Evolutionary conservation across 2,329 filamentous ascomycete genomes (phyloP).

Genomic region (Trichoderma brevicompactum): DNA sequence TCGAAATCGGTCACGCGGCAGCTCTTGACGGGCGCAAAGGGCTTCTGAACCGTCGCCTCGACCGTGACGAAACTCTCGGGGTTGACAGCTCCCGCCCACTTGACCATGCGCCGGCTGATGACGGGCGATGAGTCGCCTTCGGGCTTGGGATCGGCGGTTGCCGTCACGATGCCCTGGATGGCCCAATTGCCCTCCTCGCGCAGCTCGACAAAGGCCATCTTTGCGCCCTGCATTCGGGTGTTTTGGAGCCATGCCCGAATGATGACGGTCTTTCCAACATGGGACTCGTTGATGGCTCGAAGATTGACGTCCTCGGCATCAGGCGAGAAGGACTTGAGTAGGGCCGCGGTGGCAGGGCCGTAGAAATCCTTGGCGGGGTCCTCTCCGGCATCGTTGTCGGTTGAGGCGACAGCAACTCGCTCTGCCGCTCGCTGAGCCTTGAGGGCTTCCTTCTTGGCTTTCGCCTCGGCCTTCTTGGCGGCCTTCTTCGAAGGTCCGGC

Average conservation of each 20-base stretch:
- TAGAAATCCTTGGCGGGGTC: constrained; percentile 79
- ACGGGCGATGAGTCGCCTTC: constrained; percentile 8
- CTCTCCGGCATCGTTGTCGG: constrained; percentile 67
- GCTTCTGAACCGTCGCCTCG: constrained; percentile 79
- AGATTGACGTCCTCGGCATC: constrained; percentile 64
- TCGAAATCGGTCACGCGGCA: constrained; percentile 79
- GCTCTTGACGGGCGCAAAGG: constrained; percentile 86
- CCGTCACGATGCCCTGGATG: constrained; percentile 76
- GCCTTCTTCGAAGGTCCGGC: constrained; percentile 61
- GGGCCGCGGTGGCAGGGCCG: constrained; percentile 67
- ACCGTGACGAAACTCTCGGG: constrained; percentile 83
- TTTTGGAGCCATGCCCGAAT: constrained; percentile 86
- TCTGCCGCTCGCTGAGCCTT: constrained; percentile 76
- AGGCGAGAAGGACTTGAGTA: constrained; percentile 46
- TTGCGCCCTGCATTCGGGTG: constrained; percentile 60
- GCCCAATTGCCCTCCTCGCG: constrained; percentile 72
- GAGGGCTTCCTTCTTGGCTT: constrained; percentile 85
- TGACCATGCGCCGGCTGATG: constrained; percentile 88
- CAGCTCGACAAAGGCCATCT: constrained; percentile 84
- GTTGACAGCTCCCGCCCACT: constrained; percentile 77
- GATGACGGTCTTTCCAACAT: constrained; percentile 72
- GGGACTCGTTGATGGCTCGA: constrained; percentile 63
- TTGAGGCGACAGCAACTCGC: constrained; percentile 72
- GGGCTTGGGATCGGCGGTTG: constrained; percentile 63
- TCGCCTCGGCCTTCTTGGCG: constrained; percentile 80